Conservation (phyloP, 768 basidiomycete species). For the Termitomyces sp. region DNA sequence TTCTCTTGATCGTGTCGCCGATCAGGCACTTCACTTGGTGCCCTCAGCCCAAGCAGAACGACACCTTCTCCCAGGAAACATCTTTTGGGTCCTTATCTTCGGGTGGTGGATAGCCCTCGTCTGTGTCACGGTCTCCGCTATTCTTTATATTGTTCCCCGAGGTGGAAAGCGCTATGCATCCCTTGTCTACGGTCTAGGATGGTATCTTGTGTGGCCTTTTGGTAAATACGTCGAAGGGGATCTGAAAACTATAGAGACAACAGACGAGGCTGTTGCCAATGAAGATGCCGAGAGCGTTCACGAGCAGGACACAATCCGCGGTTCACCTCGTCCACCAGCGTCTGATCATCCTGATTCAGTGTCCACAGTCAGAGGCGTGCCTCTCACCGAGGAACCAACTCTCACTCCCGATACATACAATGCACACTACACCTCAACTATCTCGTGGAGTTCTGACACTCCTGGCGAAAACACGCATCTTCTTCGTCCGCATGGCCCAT, state of each 20-base stretch:
- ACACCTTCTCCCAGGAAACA: conserved; percentile 89
- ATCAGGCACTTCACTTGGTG: conserved; percentile 86
- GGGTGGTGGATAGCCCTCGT: conserved; percentile 88
- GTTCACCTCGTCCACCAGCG: conserved; percentile 19
- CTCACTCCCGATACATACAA: conserved; percentile 32
- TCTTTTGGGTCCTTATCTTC: conserved; percentile 86
- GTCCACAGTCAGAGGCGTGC: conserved; percentile 22
- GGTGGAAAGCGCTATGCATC: conserved; percentile 82
- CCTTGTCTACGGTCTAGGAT: conserved; percentile 88
- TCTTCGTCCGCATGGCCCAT: conserved; percentile 26
- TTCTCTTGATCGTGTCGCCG: conserved; percentile 93
- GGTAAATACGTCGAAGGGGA: conserved; percentile 97
- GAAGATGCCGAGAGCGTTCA: conserved; percentile 27
- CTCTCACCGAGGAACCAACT: conserved; percentile 39
- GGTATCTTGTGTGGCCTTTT: conserved; percentile 98
- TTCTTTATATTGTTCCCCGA: conserved; percentile 69
- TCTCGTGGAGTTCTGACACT: conserved; percentile 38
- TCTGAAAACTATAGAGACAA: conserved; percentile 31
- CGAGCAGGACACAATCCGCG: conserved; percentile 32
- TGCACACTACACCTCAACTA: conserved; percentile 27
- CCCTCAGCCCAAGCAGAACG: conserved; percentile 93
- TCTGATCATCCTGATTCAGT: conserved; percentile 14
- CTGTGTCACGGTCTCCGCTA: conserved; percentile 60
- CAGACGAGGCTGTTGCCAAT: conserved; percentile 26
- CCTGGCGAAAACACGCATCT: conserved; percentile 47